Base-by-base conservation (phyloP, 352 stramenopile genomes). In the Globisporangium heterothallicum region DNA sequence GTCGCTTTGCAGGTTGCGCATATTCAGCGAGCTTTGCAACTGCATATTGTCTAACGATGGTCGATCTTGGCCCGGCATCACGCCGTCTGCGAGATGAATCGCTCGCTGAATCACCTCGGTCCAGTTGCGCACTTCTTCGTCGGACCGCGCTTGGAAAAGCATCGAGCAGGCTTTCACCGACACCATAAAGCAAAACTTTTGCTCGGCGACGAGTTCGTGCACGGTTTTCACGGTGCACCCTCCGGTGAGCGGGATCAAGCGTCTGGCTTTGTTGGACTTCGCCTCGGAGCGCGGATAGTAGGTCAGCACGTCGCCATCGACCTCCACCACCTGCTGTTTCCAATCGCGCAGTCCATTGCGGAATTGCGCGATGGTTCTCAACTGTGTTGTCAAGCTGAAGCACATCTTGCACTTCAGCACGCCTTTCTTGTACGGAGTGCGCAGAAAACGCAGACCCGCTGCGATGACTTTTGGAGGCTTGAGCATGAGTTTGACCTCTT, bases 141-240 rank as follows among this genome's bases (percentile, higher is more conserved):
- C 65, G 0, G 63, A 80, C 0, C 56, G 51, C 4, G 81, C 78
- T 49, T 92, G 77, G 36, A 90, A 86, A 7, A 90, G 38, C 62
- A 87, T 82, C 9, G 67, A 72, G 44, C 83, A 72, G 13, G 78
- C 48, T 42, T 74, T 69, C n/a, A 77, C 70, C 0, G 68, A 74
- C 7, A 92, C 70, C 7, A 86, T 51, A 42, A 92, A 92, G 42
- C 78, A 90, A 24, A 70, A 84, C 27, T 71, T 77, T 24, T 74
- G 72, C 19, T 84, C 74, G 1, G 71, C 68, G 0, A 84, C 70
- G 25, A 84, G 53, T 30, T 90, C 77, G 18, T 87, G 78, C 18
- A 90, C 69, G 6, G 59, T 63, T 42, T 88, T 86, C 12, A 88
- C 78, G 0, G 65, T 70, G 42, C 74, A 86, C 0, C 64, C 65